These are phyloP conservation scores for Escovopsis sp. DNA, from an alignment of 2,329 filamentous ascomycete species.

Conservation along the genomic window DNA sequence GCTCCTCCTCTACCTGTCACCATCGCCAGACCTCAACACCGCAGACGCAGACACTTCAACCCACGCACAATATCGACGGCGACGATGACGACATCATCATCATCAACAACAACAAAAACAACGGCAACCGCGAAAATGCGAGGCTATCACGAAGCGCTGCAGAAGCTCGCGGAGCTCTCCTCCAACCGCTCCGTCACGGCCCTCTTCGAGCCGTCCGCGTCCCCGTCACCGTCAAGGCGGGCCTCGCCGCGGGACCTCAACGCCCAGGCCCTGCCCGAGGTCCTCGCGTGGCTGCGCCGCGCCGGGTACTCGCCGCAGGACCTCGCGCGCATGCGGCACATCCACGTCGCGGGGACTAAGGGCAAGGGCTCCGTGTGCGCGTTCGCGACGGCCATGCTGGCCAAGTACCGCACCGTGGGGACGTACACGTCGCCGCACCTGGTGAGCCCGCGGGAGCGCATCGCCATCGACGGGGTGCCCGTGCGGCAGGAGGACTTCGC, in stretches of 20 bases:
- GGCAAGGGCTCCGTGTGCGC: constrained; percentile 85
- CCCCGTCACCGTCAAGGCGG: constrained; percentile 14
- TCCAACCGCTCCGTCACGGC: constrained; percentile 56
- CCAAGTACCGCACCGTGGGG: constrained; percentile 39
- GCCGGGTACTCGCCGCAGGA: constrained; percentile 51
- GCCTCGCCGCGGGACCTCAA: constrained; percentile 43
- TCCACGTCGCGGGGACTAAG: constrained; percentile 89
- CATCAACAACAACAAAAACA: no score
- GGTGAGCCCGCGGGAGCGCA: constrained; percentile 69
- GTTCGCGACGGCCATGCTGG: constrained; percentile 67
- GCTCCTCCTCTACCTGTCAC: no score
- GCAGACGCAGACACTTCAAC: no score
- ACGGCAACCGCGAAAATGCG: constrained; percentile 8
- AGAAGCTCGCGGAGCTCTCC: constrained; percentile 60
- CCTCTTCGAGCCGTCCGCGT: constrained; percentile 25
- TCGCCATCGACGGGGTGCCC: constrained; percentile 61
- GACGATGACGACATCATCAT: no score
- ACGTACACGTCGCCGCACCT: constrained; percentile 81
- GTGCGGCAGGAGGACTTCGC: constrained; percentile 56
- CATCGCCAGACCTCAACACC: no score
- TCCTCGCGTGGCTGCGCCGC: constrained; percentile 60
- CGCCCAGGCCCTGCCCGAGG: constrained; percentile 63
- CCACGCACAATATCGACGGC: no score
- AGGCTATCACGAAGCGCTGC: constrained; percentile 52
- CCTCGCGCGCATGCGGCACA: constrained; percentile 31